Evolutionary conservation across 192 early-diverging fungal species (phyloP), one percentile per base, ranked within the genome.

Genomic region (Podila horticola): DNA sequence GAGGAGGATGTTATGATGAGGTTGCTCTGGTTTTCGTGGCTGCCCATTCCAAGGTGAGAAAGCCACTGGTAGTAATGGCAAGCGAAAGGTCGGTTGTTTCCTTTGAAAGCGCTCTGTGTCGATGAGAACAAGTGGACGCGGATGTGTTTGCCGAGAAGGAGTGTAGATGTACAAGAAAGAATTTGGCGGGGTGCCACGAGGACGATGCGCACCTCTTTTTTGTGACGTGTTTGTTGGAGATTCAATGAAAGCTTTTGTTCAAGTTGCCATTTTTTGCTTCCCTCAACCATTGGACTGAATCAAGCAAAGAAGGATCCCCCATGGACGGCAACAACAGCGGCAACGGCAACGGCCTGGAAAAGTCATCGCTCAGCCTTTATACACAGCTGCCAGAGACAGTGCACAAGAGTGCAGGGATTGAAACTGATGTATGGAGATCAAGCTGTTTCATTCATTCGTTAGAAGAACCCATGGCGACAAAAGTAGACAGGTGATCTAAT

Each of bases 301-400:
- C 33, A 10, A 20, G 19, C 31, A 62, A 29, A 31, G 20, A 19
- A 50, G 20, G 52, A 55, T 26, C 17, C 22, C 20, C 13, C 62
- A 79, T 79, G 75, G 69, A 79, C 64, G 63, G 52, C 22, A 20
- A 62, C 49, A 64, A 67, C 57, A 64, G 66, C 38, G n/a, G 64
- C 20, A 69, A 72, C 26, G 24, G 52, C 52, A n/a, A n/a, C 4
- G 24, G 52, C 24, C 22, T 55, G 52, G 52, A 55, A 26, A 55
- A 55, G 24, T 24, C 52, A 55, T 55, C 52, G 4, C 75, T 79
- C 49, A 62, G 75, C 41, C 69, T 79, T 4, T 79, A 79, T 60
- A 62, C 48, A 34, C 41, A 63, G 10, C 65, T 79, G 17, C 38
- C 75, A 61, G 64, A 66, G 55, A 58, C 29, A 26, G 26, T 72